phyloP scores from a whole-genome alignment of 2,329 filamentous ascomycete species.

The Microsporum canis region DNA sequence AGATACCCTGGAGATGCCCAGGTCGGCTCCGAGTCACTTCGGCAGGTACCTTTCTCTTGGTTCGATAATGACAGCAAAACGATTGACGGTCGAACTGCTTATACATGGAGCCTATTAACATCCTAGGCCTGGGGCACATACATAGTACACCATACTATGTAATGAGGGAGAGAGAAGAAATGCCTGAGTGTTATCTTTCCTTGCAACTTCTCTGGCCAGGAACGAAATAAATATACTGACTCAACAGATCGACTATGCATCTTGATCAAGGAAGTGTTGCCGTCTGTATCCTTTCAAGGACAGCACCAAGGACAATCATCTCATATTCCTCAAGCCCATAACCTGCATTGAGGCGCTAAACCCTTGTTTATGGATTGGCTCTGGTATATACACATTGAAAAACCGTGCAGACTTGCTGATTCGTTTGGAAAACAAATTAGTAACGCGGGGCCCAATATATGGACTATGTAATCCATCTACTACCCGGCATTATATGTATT shows the following conservation, averaged over 20 bases:
- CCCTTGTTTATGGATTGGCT: not conserved
- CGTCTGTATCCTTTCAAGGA: not conserved
- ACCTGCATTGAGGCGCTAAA: not conserved
- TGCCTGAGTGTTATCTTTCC: not conserved
- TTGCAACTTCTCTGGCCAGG: not conserved
- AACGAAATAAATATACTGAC: not conserved
- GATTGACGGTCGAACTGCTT: not conserved
- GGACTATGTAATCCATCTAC: not conserved
- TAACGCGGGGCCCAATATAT: constrained; percentile 1
- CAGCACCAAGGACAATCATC: not conserved
- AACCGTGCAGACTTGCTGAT: not conserved
- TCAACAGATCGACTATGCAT: not conserved
- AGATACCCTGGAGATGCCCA: not conserved
- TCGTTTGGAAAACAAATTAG: not conserved
- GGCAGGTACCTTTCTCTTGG: not conserved
- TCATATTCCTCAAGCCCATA: not conserved
- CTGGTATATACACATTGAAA: not conserved
- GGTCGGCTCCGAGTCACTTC: not conserved
- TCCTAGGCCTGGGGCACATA: not conserved
- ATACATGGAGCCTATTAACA: not conserved
- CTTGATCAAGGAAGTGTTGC: not conserved
- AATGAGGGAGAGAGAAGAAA: not conserved
- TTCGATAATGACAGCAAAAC: not conserved
- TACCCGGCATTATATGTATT: not conserved
- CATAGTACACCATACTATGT: not conserved